Evolutionary conservation across 2,329 filamentous ascomycete genomes (phyloP), one percentile per base, ranked within the genome.

Genomic region (Diatrype stigma): DNA sequence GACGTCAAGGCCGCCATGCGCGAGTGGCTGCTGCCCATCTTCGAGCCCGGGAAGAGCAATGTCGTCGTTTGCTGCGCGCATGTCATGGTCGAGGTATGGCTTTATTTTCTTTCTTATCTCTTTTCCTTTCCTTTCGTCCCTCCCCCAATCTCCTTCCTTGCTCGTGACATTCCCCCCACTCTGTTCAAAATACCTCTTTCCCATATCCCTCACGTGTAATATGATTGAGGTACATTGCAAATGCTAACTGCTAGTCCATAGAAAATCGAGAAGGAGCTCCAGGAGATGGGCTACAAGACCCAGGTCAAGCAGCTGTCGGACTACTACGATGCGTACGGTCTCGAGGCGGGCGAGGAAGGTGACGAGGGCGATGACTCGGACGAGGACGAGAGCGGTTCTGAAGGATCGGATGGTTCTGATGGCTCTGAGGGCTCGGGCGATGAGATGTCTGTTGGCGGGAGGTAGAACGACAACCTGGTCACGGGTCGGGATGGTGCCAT

Each of bases 271-370:
- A 85, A 85, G 58, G 85, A 87, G 2, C 89, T 97, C 61, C 79
- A 83, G 58, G 75, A 74, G 1, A 85, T 84, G 51, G 91, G 91
- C 0, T 99, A 96, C 75, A 86, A 85, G 67, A 86, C 87, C 0
- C 80, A 89, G 64, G 79, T 89, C 37, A 85, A 86, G 64, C 77
- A 86, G 26, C 76, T 97, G 46, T 83, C 85, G 40, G 80, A 88
- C 61, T 97, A 96, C 69, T 84, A 95, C 67, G 90, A 96, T 56
- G 89, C 91, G 63, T 97, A 97, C 66, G 93, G 93, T 1, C 72
- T 96, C 45, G 80, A 87, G 66, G 78, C 77, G 2, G 76, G 74
- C 2, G 80, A 79, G 3, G 83, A 78, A 0, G 81, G 82, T 3
- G 83, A 82, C 30, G 57, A 57, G 17, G 58, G 60, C 38, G 61